Evolutionary conservation across 2,329 filamentous ascomycete species (phyloP).

Genomic region (Dothideomycetes sp.): DNA sequence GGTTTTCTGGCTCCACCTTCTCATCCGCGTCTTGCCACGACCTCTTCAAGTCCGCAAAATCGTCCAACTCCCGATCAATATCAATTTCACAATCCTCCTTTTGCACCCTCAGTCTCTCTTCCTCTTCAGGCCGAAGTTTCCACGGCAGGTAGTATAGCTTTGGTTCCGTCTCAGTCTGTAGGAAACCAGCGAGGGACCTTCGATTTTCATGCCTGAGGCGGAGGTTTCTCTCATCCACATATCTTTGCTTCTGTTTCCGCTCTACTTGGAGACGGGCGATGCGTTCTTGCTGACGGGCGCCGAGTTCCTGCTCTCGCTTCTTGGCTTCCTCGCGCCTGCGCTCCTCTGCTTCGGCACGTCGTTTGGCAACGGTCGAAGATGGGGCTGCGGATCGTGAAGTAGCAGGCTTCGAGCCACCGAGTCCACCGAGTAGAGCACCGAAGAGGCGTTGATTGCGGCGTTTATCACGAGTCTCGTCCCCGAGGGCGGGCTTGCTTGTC

Average conservation of each 20-base stretch:
- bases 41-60: conserved; percentile 44
- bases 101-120: conserved; percentile 60
- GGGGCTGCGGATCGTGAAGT: conserved; percentile 1
- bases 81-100: conserved; percentile 51
- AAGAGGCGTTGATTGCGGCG: conserved; percentile 79
- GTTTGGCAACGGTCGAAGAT: not conserved
- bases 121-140: conserved; percentile 59
- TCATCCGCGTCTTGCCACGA: conserved; percentile 20
- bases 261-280: conserved; percentile 14
- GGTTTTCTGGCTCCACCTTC: conserved; percentile 17
- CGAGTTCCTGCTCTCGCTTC: conserved; percentile 5
- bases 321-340: conserved; percentile 1
- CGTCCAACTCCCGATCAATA: conserved; percentile 54
- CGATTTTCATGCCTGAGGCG: conserved; percentile 61
- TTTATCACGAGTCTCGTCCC: conserved; percentile 52
- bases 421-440: conserved; percentile 52
- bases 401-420: not conserved
- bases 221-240: conserved; percentile 62
- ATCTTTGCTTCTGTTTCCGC: conserved; percentile 58
- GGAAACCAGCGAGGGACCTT: conserved; percentile 58
- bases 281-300: conserved; percentile 5
- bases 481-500: conserved; percentile 5
- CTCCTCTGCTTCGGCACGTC: conserved; percentile 7
- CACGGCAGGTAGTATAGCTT: conserved; percentile 80
- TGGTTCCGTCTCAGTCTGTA: conserved; percentile 62